These are phyloP conservation scores for Trichosporon coremiiforme DNA, from an alignment of 1,284 basidiomycete genomes.

Conservation along the genomic window DNA sequence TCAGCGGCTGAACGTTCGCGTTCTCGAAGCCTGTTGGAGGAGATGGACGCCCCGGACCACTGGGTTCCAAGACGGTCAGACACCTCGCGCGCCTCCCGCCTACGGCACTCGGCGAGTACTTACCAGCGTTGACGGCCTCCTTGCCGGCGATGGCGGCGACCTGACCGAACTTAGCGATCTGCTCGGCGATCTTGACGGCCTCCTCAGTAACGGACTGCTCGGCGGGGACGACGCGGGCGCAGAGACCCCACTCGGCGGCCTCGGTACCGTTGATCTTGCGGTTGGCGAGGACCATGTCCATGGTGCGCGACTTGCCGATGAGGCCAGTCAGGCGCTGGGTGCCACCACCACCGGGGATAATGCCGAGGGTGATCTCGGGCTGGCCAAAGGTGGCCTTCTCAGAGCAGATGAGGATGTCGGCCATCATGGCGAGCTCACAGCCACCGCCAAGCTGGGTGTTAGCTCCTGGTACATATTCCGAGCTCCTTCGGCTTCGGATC, in stretches of 20 bases:
- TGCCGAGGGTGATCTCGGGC: slow-evolving; percentile 95
- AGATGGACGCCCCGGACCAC: background rate
- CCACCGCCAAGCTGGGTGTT: slow-evolving; percentile 79
- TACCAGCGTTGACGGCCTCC: slow-evolving; percentile 90
- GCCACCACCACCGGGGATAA: slow-evolving; percentile 71
- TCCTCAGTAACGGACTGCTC: slow-evolving; percentile 83
- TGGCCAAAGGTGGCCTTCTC: slow-evolving; percentile 92
- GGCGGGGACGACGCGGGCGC: slow-evolving; percentile 76
- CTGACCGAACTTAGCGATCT: slow-evolving; percentile 80
- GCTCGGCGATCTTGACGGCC: slow-evolving; percentile 78
- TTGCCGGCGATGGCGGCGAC: slow-evolving; percentile 89
- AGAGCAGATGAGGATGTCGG: slow-evolving; percentile 95
- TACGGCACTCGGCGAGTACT: slow-evolving; percentile 41
- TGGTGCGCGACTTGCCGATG: slow-evolving; percentile 90
- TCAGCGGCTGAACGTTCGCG: background rate
- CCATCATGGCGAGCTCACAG: slow-evolving; percentile 91
- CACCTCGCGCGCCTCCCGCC: background rate
- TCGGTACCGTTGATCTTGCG: slow-evolving; percentile 77
- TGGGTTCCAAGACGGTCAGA: background rate
- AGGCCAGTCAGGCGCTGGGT: slow-evolving; percentile 72
- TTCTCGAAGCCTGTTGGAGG: too few species aligned
- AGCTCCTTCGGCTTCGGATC: background rate
- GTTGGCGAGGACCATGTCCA: slow-evolving; percentile 94
- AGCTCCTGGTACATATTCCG: background rate
- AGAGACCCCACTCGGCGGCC: slow-evolving; percentile 82